A percentile compares a stretch with the other conserved stretches of the same genome.
These are phyloP conservation scores for Syzygium malaccense DNA, from an alignment of 441 rosid genomes.

Conservation along the genomic window DNA sequence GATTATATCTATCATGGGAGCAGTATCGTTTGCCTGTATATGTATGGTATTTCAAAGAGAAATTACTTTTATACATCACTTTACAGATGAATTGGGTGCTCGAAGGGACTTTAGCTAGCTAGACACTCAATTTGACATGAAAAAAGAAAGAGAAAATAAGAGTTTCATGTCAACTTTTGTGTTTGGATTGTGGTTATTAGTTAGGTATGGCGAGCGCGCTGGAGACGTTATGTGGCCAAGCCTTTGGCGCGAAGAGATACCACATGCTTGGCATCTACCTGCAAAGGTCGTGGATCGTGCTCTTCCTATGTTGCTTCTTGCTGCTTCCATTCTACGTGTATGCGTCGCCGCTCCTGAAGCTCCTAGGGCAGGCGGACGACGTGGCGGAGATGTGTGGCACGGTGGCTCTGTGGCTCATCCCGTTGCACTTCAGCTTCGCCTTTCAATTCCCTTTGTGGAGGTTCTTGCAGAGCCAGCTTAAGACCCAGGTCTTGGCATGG, in stretches of 20 bases:
- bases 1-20: neutral
- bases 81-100: neutral
- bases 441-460: neutral
- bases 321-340: neutral
- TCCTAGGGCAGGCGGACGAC: neutral
- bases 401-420: neutral
- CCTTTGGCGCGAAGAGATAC: neutral
- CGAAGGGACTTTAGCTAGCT: neutral
- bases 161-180: neutral
- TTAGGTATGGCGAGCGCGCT: constrained; percentile 1
- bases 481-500: neutral
- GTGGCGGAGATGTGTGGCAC: neutral
- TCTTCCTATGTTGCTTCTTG: neutral
- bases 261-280: neutral
- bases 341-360: neutral
- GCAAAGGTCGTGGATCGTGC: neutral
- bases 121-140: neutral
- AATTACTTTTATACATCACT: neutral
- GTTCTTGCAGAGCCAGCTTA: neutral
- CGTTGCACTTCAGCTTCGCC: neutral
- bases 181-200: neutral
- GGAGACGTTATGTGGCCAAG: neutral
- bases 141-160: neutral
- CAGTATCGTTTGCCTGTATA: neutral
- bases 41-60: neutral